Base-by-base conservation (phyloP, 2,329 filamentous ascomycete genomes). In the Talaromyces sp. region DNA sequence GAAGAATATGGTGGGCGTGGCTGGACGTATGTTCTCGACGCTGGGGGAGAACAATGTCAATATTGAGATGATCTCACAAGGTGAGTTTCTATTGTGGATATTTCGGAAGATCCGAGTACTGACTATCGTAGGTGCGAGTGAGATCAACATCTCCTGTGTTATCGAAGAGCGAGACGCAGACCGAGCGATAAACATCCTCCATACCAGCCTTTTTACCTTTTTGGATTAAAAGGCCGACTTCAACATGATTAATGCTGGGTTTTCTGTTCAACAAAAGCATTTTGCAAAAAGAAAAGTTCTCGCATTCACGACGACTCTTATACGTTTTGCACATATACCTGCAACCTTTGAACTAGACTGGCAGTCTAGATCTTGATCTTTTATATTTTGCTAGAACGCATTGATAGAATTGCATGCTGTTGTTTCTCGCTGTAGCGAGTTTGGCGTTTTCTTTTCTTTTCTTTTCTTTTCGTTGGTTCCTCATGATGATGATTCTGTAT, bases 21-120 rank as follows among this genome's bases (percentile, higher is more conserved):
- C 91, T 8, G 95, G 95, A 30, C 88, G 85, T 68, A 98, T 99
- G 90, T 98, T 99, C 77, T 91, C 90, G 55, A 96, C 93, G 1
- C 81, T 99, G 19, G 95, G 95, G 51, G 91, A 97, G 73, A 90
- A 96, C 74, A 90, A 91, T 69, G 88, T 99, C 72, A 99, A 99
- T 74, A 92, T 99, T 68, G 95, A 99, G 79, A 99, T 99, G 95
- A 99, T 99, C 68, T 96, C 92, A 27, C 95, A 99, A 80, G 95
- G 95, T 93, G 82, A 71, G 82, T 68, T 33, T 59, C 62, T 44
- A 57, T 65, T 58, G 62, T 55, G 39, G 57, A 25, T 27, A 32
- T 70, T 22, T 22, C 32, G 19, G 39, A 32, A 52, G 15, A 44
- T 17, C 19, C 58, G 49, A 27, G 28, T 55, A 65, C 47, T 63